These are phyloP conservation scores for Thielaviopsis euricoi DNA, from an alignment of 2,329 filamentous ascomycete genomes.

Conservation along the genomic window DNA sequence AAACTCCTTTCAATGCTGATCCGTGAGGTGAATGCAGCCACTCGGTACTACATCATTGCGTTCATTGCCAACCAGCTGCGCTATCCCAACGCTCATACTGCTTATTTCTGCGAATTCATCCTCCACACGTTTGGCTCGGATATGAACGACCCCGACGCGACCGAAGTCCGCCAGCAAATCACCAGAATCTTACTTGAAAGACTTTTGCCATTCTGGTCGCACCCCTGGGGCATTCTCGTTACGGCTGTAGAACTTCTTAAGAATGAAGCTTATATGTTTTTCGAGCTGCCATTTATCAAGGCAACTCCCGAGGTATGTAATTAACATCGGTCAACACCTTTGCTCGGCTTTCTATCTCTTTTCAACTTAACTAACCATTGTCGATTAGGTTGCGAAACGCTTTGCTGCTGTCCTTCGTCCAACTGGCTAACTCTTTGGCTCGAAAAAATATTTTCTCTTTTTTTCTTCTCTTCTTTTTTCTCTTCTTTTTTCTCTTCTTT, in stretches of 20 bases:
- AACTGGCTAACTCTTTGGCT: not conserved
- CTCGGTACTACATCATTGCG: conserved; percentile 67
- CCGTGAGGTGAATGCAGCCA: conserved; percentile 57
- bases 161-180: conserved; percentile 77
- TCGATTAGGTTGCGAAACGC: conserved; percentile 18
- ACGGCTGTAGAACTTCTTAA: conserved; percentile 80
- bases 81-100: conserved; percentile 75
- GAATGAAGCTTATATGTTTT: conserved; percentile 77
- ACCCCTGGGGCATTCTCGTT: conserved; percentile 88
- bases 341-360: not conserved
- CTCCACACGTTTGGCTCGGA: conserved; percentile 74
- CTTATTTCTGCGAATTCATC: conserved; percentile 79
- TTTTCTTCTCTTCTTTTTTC: not conserved
- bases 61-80: conserved; percentile 85
- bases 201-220: conserved; percentile 73
- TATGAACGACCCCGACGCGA: conserved; percentile 55
- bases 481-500: not conserved
- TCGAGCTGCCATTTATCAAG: conserved; percentile 85
- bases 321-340: not conserved
- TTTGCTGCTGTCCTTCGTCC: conserved; percentile 18
- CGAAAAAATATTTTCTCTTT: not conserved
- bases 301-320: conserved; percentile 61
- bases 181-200: conserved; percentile 78
- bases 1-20: conserved; percentile 61
- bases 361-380: not conserved